Conservation (phyloP, 1,284 basidiomycete genomes). For the Meira miltonrushii region DNA sequence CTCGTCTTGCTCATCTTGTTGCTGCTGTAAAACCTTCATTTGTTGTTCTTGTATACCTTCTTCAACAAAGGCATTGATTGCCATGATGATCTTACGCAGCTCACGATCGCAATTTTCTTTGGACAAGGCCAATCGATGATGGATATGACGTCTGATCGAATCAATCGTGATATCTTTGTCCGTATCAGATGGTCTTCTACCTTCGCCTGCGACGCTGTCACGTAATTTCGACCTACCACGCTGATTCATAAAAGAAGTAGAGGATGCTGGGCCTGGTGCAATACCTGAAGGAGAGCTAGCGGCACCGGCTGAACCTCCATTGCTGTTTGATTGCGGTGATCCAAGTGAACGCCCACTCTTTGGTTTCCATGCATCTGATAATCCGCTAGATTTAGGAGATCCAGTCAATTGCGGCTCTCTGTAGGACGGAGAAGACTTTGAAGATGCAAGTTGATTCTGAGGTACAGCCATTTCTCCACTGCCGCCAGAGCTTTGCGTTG, state of each 20-base stretch:
- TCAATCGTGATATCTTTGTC: constrained; percentile 45
- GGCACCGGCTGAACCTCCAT: neutral
- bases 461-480: neutral
- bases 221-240: neutral
- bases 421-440: neutral
- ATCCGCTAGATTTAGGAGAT: neutral
- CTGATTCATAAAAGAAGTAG: neutral
- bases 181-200: neutral
- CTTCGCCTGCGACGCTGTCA: neutral
- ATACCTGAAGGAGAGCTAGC: neutral
- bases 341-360: neutral
- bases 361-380: neutral
- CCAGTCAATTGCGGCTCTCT: neutral
- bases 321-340: neutral
- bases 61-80: constrained; percentile 90
- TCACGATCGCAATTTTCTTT: constrained; percentile 95
- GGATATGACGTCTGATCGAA: constrained; percentile 88
- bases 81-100: constrained; percentile 81
- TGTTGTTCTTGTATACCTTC: constrained; percentile 63
- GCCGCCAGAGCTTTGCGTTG: neutral
- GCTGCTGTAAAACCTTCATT: neutral
- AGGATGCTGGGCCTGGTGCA: neutral
- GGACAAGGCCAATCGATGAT: constrained; percentile 81
- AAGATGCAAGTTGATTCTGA: neutral
- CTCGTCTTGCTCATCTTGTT: neutral